Evolutionary conservation across 371 early-diverging fungal genomes (phyloP), one percentile per base, ranked within the genome.

Genomic region (Syncephalastrum racemosum): DNA sequence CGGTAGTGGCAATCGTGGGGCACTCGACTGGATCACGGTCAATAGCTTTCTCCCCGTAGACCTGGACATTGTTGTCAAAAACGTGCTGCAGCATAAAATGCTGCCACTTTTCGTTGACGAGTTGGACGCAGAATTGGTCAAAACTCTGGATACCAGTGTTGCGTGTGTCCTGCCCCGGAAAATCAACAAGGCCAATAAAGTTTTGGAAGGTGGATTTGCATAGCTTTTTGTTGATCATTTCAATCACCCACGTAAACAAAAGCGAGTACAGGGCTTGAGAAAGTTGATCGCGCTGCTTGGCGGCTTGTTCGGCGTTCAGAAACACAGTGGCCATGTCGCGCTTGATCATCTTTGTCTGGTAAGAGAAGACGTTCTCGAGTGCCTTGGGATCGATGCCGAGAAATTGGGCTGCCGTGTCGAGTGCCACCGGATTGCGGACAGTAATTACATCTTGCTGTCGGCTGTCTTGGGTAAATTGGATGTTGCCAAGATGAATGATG

Each of bases 401-500:
- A 20, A 94, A 75, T 43, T 86, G 84, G 0, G 98, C 89, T 4
- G 87, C 86, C 42, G 84, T 71, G 16, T 87, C 87, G 24, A 95
- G 75, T 24, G 68, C 73, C 20, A 84, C 85, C 4, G 72, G 63
- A 53, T 90, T 86, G 58, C 79, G 80, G 50, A 90, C 77, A 41
- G 66, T 68, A 16, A 86, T 84, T 7, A 85, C 81, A 36, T 89
- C 88, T 45, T 85, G 76, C 4, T 53, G 47, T 6, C 43, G 22
- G 42, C 50, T 20, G 16, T 74, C 68, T 46, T 71, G 75, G 44
- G 77, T 75, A 66, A 96, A 97, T 40, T 86, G 81, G 54, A 97
- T 68, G 65, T 93, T 92, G 24, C 94, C 93, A 31, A 97, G 75
- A 58, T 90, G 88, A 40, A 97, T 67, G 54, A 97, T 92, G 20